These are phyloP conservation scores for Talaromyces sp. DNA, from an alignment of 2,329 filamentous ascomycete species.

Conservation along the genomic window DNA sequence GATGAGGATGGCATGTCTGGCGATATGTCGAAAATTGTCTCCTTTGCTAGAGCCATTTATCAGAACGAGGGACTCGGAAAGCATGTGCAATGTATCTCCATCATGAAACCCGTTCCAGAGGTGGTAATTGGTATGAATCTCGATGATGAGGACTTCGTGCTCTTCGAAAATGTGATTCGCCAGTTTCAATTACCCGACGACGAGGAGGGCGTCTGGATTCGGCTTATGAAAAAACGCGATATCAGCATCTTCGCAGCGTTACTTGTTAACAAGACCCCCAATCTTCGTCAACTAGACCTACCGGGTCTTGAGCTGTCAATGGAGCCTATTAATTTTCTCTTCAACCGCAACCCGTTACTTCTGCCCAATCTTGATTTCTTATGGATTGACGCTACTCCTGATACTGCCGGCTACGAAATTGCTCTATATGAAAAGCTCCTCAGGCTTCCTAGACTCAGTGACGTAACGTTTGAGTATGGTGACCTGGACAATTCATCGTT, in stretches of 20 bases:
- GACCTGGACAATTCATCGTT: constrained; percentile 19
- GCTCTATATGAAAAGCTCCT: neutral
- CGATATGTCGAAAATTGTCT: constrained; percentile 13
- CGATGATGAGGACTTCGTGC: neutral
- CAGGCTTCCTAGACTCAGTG: neutral
- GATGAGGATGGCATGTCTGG: constrained; percentile 15
- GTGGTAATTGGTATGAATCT: neutral
- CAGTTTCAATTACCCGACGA: constrained; percentile 18
- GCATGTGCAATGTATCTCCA: constrained; percentile 21
- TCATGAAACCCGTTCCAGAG: neutral
- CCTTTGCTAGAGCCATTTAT: constrained; percentile 23
- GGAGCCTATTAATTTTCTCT: neutral
- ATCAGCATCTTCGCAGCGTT: constrained; percentile 23
- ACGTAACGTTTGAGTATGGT: constrained; percentile 21
- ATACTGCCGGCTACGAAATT: neutral
- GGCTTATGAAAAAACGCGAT: constrained; percentile 16
- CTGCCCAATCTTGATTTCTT: neutral
- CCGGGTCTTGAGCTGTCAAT: constrained; percentile 18
- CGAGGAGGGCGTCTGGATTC: constrained; percentile 23
- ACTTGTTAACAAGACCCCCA: constrained; percentile 25
- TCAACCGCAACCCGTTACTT: neutral
- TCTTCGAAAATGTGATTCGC: neutral
- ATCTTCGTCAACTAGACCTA: constrained; percentile 23
- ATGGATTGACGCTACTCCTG: neutral
- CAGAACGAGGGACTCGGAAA: constrained; percentile 24